Conservation (phyloP, 176 grass and related monocot genomes). For the Saccharum spontaneum region DNA sequence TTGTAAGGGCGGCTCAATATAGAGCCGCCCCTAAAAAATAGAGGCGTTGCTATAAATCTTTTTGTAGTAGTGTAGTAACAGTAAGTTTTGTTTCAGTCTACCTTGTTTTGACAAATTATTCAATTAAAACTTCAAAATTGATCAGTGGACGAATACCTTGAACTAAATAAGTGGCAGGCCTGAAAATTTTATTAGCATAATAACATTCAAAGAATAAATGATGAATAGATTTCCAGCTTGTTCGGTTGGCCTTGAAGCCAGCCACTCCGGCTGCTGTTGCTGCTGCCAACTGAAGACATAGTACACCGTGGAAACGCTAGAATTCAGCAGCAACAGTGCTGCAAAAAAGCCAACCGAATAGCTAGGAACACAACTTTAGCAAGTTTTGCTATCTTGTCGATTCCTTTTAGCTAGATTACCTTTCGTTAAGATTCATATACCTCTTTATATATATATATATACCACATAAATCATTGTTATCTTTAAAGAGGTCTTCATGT, state of each 20-base stretch:
- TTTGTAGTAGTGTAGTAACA: not conserved
- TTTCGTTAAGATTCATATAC: not conserved
- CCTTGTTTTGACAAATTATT: not conserved
- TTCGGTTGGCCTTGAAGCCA: too few species aligned
- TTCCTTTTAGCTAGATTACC: not conserved
- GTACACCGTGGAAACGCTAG: too few species aligned
- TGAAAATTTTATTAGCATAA: not conserved
- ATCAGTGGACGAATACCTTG: not conserved
- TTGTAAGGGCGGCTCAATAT: too few species aligned
- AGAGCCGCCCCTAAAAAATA: too few species aligned
- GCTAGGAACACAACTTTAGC: not conserved
- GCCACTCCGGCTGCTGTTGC: too few species aligned
- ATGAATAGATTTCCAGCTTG: not conserved
- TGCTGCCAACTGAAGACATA: too few species aligned
- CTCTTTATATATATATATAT: not conserved
- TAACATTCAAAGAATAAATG: not conserved
- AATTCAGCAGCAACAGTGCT: too few species aligned
- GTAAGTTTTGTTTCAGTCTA: too few species aligned
- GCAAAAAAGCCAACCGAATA: too few species aligned
- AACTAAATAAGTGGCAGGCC: not conserved
- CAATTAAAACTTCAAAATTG: not conserved
- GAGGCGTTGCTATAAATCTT: too few species aligned
- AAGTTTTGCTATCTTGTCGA: not conserved
- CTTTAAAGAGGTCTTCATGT: not conserved
- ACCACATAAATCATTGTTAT: not conserved